Percentiles rank a stretch among this genome's conserved stretches.
These are phyloP conservation scores for Symbiodinium natans DNA, from an alignment of 73 alveolate species.

Conservation along the genomic window DNA sequence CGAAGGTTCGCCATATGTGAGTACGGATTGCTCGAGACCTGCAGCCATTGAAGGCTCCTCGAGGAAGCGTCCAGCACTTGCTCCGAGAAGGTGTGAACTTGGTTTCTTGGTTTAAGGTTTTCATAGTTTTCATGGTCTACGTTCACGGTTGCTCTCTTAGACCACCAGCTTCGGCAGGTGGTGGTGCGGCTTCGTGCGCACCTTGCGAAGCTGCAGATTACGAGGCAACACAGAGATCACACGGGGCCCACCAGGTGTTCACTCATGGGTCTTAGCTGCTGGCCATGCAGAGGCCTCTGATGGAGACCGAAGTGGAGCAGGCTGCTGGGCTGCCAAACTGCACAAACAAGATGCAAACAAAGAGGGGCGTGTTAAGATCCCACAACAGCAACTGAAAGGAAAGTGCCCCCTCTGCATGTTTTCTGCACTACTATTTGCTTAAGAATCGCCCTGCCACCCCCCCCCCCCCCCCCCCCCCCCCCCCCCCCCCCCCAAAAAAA, in stretches of 20 bases:
- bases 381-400: too few relatives aligned
- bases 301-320: background rate
- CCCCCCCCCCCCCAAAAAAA: background rate
- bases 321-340: background rate
- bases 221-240: background rate
- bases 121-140: background rate
- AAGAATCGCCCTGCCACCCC: too few relatives aligned
- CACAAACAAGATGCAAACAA: background rate
- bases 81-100: background rate
- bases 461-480: too few relatives aligned
- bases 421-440: too few relatives aligned
- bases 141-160: background rate
- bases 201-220: conserved; percentile 37
- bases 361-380: background rate
- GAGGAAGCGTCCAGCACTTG: conserved; percentile 28
- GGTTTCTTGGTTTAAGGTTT: background rate
- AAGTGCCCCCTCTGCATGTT: too few relatives aligned
- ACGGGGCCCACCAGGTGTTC: background rate
- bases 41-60: background rate
- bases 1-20: too few relatives aligned
- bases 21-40: too few relatives aligned
- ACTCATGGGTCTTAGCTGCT: background rate
- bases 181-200: background rate
- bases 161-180: background rate
- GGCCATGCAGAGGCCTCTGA: background rate